phyloP scores from a whole-genome alignment of 2,329 filamentous ascomycete species.

The Alternaria sp. region DNA sequence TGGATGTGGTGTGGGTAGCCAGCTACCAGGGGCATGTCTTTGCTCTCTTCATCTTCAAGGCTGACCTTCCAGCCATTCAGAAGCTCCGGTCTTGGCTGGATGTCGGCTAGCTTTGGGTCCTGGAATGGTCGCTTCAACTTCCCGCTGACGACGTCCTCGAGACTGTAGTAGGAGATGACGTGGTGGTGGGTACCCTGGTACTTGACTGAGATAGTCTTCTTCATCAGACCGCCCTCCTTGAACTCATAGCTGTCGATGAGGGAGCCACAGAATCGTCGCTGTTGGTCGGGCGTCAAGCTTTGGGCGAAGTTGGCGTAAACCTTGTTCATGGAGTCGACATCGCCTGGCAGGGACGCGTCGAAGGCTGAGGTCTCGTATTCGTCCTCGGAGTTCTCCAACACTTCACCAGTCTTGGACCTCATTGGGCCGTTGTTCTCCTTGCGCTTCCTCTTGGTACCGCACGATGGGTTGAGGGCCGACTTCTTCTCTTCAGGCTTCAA shows the following conservation, averaged over 20 bases:
- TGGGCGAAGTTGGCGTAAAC: slow-evolving; percentile 48
- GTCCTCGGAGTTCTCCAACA: slow-evolving; percentile 39
- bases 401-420: slow-evolving; percentile 39
- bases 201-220: slow-evolving; percentile 89
- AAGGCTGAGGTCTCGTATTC: slow-evolving; percentile 41
- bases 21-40: slow-evolving; percentile 39
- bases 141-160: slow-evolving; percentile 71
- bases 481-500: slow-evolving; percentile 48
- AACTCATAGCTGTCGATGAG: slow-evolving; percentile 90
- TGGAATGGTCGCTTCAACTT: slow-evolving; percentile 46
- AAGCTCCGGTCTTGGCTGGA: slow-evolving; percentile 43
- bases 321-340: slow-evolving; percentile 38
- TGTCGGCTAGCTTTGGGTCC: slow-evolving; percentile 42
- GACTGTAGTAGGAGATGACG: slow-evolving; percentile 85
- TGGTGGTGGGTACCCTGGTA: slow-evolving; percentile 79
- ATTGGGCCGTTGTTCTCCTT: slow-evolving; percentile 38
- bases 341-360: slow-evolving; percentile 27
- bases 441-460: slow-evolving; percentile 47
- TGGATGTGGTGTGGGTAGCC: slow-evolving; percentile 40
- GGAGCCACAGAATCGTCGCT: slow-evolving; percentile 75
- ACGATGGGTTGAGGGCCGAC: slow-evolving; percentile 44
- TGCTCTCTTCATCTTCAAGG: slow-evolving; percentile 47
- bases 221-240: slow-evolving; percentile 80
- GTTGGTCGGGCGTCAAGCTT: slow-evolving; percentile 53
- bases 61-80: slow-evolving; percentile 48